A percentile compares a stretch with the other conserved stretches of the same genome.
Evolutionary conservation across 1,139 yeast genomes (phyloP).

Genomic region (Kazachstania sp.): DNA sequence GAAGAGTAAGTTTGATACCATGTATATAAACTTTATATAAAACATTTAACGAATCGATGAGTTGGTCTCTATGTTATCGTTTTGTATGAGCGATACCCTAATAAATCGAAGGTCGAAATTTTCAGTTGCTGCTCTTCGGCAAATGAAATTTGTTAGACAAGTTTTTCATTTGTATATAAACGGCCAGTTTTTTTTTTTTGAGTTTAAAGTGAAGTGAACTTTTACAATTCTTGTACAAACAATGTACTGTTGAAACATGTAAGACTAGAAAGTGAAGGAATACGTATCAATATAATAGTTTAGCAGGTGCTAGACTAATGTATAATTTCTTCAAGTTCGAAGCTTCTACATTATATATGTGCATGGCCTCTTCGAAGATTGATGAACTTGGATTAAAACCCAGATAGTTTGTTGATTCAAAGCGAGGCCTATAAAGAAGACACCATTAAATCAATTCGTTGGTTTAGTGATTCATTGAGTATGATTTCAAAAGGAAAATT

Average conservation of each 20-base stretch:
- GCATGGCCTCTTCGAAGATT: conserved; percentile 63
- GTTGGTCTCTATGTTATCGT: too few relatives aligned
- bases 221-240: too few relatives aligned
- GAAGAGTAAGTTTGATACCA: neutral
- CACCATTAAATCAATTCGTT: neutral
- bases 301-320: conserved; percentile 1
- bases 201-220: too few relatives aligned
- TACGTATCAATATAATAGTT: neutral
- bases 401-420: conserved; percentile 55
- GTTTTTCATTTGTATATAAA: neutral
- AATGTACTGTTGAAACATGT: too few relatives aligned
- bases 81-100: too few relatives aligned
- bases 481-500: conserved; percentile 8
- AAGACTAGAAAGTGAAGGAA: neutral
- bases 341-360: neutral
- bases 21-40: too few relatives aligned
- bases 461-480: conserved; percentile 18
- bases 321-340: too few relatives aligned
- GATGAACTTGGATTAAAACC: conserved; percentile 37
- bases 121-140: neutral
- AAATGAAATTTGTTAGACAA: neutral
- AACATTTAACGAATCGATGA: too few relatives aligned
- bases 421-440: conserved; percentile 52
- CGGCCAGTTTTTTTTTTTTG: too few relatives aligned
- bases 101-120: too few relatives aligned